Evolutionary conservation across 768 basidiomycete species (phyloP), one percentile per base, ranked within the genome.

Genomic region (Leccinum arenicola): DNA sequence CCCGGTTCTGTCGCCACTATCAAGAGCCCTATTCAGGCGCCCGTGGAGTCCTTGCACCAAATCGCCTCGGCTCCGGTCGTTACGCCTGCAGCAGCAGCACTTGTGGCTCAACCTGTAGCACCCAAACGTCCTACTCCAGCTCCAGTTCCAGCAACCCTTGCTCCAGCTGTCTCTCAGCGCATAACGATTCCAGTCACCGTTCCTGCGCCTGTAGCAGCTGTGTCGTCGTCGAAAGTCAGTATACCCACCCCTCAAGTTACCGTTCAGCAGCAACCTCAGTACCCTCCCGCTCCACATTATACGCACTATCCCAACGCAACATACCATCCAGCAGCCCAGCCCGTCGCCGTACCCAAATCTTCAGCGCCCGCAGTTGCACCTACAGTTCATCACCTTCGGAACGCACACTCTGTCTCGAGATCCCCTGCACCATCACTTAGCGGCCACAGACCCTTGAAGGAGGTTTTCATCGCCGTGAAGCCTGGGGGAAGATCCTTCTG

Each of bases 401-500:
- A 60, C 11, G 65, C 59, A 15, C 72, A 68, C 33, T 74, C 72
- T 21, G 72, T 72, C 17, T 73, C 72, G 19, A 72, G 73, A 54
- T 67, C 74, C 3, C 64, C 71, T 53, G 60, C 69, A 12, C 70
- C 74, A 35, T 65, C 69, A n/a, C 50, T 71, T n/a, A 66, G 58
- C 62, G 69, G 74, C 6, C 65, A 66, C 50, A 80, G 80, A 55
- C 82, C 78, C 55, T 73, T 90, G 59, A 82, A 80, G 61, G 77
- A 76, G 40, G 77, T 88, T 36, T 76, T 69, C n/a, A 67, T 88
- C 56, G 75, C 73, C 40, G 79, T 84, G n/a, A 76, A 84, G 51
- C 90, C 90, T 11, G 74, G 73, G 10, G 85, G 82, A 31, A 78
- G 91, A 43, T 75, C 75, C 19, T 71, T 93, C 40, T 75, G 74